These are phyloP conservation scores for Parietichytrium sp. DNA, from an alignment of 108 stramenopile species.

Conservation along the genomic window DNA sequence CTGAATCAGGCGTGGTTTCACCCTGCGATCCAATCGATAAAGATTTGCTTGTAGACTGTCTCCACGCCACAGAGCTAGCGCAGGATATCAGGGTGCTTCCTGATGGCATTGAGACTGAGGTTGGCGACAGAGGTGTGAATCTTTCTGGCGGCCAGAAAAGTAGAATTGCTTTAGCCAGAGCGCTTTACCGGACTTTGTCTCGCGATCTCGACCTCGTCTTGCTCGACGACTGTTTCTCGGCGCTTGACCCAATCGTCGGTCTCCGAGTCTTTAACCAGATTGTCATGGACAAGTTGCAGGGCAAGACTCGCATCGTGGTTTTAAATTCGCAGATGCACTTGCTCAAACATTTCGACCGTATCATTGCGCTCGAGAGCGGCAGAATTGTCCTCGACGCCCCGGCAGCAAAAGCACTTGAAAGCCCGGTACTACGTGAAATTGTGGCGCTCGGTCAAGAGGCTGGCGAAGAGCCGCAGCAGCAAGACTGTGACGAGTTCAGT, in stretches of 20 bases:
- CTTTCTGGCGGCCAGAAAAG: slow-evolving; percentile 91
- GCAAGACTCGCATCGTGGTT: too few species aligned
- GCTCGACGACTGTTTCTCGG: slow-evolving; percentile 86
- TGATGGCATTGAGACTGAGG: slow-evolving; percentile 67
- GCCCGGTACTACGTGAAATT: too few species aligned
- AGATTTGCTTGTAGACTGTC: not conserved
- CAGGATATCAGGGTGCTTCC: slow-evolving; percentile 64
- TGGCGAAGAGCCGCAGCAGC: too few species aligned
- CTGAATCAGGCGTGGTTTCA: too few species aligned
- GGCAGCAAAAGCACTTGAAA: too few species aligned
- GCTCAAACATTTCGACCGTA: too few species aligned
- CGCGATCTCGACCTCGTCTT: slow-evolving; percentile 66
- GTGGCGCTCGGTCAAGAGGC: too few species aligned
- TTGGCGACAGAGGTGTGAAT: slow-evolving; percentile 85
- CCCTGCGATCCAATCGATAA: slow-evolving; percentile 18
- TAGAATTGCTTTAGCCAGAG: slow-evolving; percentile 86
- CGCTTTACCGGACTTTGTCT: slow-evolving; percentile 85
- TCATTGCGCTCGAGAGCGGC: too few species aligned
- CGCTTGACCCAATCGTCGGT: slow-evolving; percentile 84
- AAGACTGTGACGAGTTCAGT: too few species aligned
- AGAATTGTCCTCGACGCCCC: too few species aligned
- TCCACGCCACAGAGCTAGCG: slow-evolving; percentile 38
- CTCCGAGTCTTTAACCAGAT: slow-evolving; percentile 76
- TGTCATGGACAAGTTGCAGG: too few species aligned
- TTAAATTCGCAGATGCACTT: too few species aligned